phyloP scores from a whole-genome alignment of 768 basidiomycete genomes.

The Termitomyces sp. region DNA sequence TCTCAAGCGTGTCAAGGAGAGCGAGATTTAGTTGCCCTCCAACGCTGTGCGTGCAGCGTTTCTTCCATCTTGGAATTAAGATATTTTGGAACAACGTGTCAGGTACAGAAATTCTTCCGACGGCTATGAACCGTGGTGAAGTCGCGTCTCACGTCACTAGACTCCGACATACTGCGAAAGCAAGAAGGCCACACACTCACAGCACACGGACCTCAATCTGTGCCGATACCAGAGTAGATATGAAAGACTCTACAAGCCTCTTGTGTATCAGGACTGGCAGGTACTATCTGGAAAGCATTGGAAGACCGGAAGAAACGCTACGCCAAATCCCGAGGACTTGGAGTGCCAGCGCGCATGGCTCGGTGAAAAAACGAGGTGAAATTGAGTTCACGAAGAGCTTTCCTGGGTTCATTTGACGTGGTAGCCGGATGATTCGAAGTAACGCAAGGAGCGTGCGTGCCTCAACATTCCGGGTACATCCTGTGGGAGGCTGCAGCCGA shows the following conservation, averaged over 20 bases:
- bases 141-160: neutral
- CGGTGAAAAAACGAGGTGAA: neutral
- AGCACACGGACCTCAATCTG: neutral
- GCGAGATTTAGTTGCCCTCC: neutral
- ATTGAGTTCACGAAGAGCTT: neutral
- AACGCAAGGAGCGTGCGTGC: neutral
- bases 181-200: neutral
- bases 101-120: neutral
- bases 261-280: neutral
- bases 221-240: neutral
- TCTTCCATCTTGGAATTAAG: too few relatives aligned
- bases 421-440: neutral
- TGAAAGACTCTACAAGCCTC: neutral
- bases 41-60: neutral
- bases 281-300: neutral
- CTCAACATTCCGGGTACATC: neutral
- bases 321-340: neutral
- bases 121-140: neutral
- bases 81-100: too few relatives aligned
- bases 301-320: neutral
- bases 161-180: neutral
- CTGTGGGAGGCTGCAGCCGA: neutral
- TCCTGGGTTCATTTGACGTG: neutral
- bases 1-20: neutral
- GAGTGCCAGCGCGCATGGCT: neutral